Evolutionary conservation across 208 protist species (phyloP), one percentile per base, ranked within the genome.

Genomic region (Wallacemonas sp.): DNA sequence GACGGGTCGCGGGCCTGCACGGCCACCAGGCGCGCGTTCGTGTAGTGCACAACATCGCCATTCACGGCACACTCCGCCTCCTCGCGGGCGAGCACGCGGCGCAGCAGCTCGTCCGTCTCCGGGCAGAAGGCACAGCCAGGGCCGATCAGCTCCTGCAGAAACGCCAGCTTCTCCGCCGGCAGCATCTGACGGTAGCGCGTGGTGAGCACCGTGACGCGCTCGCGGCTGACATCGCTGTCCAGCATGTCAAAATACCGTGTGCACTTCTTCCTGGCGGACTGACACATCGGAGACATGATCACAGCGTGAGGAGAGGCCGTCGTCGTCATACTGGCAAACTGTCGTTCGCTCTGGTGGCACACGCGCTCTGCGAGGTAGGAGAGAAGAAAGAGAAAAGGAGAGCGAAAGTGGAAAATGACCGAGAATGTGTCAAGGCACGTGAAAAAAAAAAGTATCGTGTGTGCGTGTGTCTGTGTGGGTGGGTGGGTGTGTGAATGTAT

Each of bases 231-330:
- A 18, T 66, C 62, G 61, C 57, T 59, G 18, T 93, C 78, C 36
- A 93, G 70, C 8, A 84, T 49, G 44, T 88, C 68, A 28, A 86
- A 89, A 25, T 82, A 31, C 20, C 85, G 78, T 11, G 44, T 71
- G 28, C 38, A 23, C 26, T 59, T 12, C 50, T 61, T 62, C 29
- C 25, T 28, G 1, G 42, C 26, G 4, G 57, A 49, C 25, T 64
- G 57, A n/a, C 57, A 31, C 23, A 49, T 26, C 8, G 42, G 39
- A 14, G 41, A 49, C 28, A 32, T 49, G 10, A 64, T 38, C 26
- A 50, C 42, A 3, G 36, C 26, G 23, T 64, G 57, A 11, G 42
- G 39, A 38, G 57, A 64, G 14, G 28, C 39, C n/a, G 39, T 7
- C n/a, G 42, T 25, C 16, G 57, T 38, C 26, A 49, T 64, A 2